A percentile compares a stretch with the other conserved stretches of the same genome.
Evolutionary conservation across 495 filamentous ascomycete species (phyloP).

Genomic region (Bathelium albidoporum): DNA sequence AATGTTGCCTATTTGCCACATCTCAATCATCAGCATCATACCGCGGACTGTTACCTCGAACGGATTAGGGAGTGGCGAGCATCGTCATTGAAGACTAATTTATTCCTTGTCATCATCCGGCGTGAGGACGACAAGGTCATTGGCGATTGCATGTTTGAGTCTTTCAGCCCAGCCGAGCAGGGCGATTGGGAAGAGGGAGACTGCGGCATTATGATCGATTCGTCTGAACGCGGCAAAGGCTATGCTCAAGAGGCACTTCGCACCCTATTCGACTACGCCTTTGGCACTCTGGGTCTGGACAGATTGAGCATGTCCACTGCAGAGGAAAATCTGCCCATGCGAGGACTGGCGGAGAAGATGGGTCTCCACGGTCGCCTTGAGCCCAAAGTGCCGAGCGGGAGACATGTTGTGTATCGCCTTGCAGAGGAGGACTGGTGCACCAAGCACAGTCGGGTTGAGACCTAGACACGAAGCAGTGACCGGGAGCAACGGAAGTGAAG

Average conservation of each 20-base stretch:
- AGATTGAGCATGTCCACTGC: neutral
- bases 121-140: neutral
- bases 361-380: neutral
- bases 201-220: neutral
- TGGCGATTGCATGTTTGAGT: neutral
- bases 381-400: neutral
- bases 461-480: neutral
- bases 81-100: neutral
- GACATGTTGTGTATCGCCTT: neutral
- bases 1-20: constrained; percentile 3
- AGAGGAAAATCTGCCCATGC: constrained; percentile 1
- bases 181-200: neutral
- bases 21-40: neutral
- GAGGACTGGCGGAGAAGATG: neutral
- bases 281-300: neutral
- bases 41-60: neutral
- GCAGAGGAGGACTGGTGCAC: constrained; percentile 2
- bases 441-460: neutral
- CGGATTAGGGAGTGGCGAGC: neutral
- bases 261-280: neutral
- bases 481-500: neutral
- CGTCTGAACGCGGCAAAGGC: neutral
- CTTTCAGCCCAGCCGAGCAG: neutral
- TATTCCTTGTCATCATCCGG: neutral
- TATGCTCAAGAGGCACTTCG: neutral